Base-by-base conservation (phyloP, 202 grass and related monocot genomes). In the Schoenoplectus tabernaemontani region DNA sequence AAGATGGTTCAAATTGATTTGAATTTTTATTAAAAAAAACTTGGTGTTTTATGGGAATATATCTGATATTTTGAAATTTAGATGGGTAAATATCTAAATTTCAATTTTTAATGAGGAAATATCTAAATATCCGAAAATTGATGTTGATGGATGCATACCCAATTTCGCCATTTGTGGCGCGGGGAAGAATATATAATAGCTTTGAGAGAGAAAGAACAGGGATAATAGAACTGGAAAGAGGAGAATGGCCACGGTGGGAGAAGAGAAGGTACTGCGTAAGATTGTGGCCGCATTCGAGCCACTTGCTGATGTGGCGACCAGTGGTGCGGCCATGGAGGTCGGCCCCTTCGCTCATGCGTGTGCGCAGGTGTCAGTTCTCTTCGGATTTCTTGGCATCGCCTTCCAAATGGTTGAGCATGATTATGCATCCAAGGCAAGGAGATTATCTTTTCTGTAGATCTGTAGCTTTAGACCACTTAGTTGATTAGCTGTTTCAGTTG, bases 371-470 rank as follows among this genome's bases (percentile, higher is more conserved):
- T 97, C 95, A 75, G 80, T 93, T 62, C 91, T 97, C 78, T 97
- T 97, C 82, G 89, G 89, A 46, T 97, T 82, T 83, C 86, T 97
- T 44, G 95, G 95, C 66, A 86, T 97, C 86, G 95, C 89, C 73
- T 97, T 97, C 91, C 92, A 92, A 83, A 94, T 98, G 68, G 95
- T 89, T 48, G 95, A 98, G 89, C 94, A 81, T 84, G 95, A 98
- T 87, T 98, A 98, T 85, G 91, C 94, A 65, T 62, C 91, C 26
- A 98, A 98, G 95, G 95, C 82, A 79, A 13, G 2, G 22, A 0
- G 20, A 23, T 24, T 62, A 26, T 26, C 11, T 16, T 38, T 30
- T 19, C 62, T n/a, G 43, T 74, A 67, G 64, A 67, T 67, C 64
- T 41, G 8, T 42, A 22, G 2, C 64, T 26, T 15, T 9, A 38